Base-by-base conservation (phyloP, 345 rosid species). In the Aquilaria malaccensis region DNA sequence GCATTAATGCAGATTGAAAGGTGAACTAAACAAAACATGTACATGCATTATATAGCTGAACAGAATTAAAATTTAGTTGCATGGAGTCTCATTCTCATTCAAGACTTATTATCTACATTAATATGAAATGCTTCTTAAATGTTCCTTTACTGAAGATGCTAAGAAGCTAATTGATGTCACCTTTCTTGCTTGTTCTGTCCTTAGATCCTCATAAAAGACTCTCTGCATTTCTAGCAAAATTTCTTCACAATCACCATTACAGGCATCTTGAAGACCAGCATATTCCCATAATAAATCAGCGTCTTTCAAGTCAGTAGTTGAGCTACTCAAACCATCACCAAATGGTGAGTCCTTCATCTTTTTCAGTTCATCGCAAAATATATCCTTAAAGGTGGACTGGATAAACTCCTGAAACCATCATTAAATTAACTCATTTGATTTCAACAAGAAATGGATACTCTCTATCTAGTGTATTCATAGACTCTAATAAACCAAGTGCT, bases 171-270 rank as follows among this genome's bases (percentile, higher is more conserved):
- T 37, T 37, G 43, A 52, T n/a, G 11, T 63, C 61, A 85, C 90
- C 92, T 62, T 51, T 61, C 50, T 33, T 0, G 13, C 55, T 22
- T 73, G 72, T 60, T 81, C 85, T 62, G 61, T 56, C 46, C 45
- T 14, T 60, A 80, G 85, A 76, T 94, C 95, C 67, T 88, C 83
- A 29, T 94, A 94, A 64, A 90, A 94, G 12, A 94, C 86, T 62
- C 78, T 77, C 65, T 94, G 95, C 96, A 94, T 84, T 74, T 90
- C 95, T 52, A 90, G 58, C 81, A 94, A 68, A 30, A 94, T 88
- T 32, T 80, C 97, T 76, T 94, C 99, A 0, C 91, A 80, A 14
- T 87, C 95, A 29, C 87, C 89, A 75, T 79, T 74, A 77, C 79
- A 76, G 50, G 86, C 78, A 72, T 78, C 74, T 32, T 70, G 80